Percentiles rank a stretch among this genome's conserved stretches.
phyloP scores from a whole-genome alignment of 2,329 filamentous ascomycete genomes.

The Stachybotrys chartarum region DNA sequence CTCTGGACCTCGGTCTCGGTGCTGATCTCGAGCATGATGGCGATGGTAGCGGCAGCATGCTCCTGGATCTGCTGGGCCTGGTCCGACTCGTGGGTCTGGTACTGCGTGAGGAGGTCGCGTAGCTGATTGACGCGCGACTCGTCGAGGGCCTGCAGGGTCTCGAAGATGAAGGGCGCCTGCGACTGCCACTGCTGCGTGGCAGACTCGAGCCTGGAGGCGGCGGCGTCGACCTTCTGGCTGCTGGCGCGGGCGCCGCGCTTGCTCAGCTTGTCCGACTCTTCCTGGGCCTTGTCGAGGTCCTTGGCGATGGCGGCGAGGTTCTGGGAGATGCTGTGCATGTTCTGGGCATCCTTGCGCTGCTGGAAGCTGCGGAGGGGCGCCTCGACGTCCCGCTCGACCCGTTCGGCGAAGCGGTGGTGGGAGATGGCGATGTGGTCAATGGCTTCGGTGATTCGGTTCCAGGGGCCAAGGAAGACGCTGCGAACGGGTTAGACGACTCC shows the following conservation, averaged over 20 bases:
- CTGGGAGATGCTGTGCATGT: slow-evolving; percentile 71
- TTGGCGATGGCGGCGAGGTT: slow-evolving; percentile 77
- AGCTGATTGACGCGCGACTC: slow-evolving; percentile 85
- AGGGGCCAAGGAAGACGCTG: slow-evolving; percentile 85
- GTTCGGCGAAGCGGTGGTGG: slow-evolving; percentile 71
- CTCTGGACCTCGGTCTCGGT: slow-evolving; percentile 80
- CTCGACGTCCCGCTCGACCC: slow-evolving; percentile 86
- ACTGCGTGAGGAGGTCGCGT: slow-evolving; percentile 84
- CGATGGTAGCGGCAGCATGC: slow-evolving; percentile 72
- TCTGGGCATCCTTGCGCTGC: slow-evolving; percentile 67
- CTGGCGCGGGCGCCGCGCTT: slow-evolving; percentile 73
- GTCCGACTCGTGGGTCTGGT: slow-evolving; percentile 88
- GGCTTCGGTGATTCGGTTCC: slow-evolving; percentile 78
- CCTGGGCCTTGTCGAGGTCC: slow-evolving; percentile 77
- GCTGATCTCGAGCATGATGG: slow-evolving; percentile 76
- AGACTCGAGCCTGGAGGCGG: slow-evolving; percentile 65
- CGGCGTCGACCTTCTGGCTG: slow-evolving; percentile 69
- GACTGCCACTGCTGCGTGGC: slow-evolving; percentile 87
- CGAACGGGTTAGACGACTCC: slow-evolving; percentile 8
- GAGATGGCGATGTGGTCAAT: slow-evolving; percentile 76
- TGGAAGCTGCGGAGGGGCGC: slow-evolving; percentile 71
- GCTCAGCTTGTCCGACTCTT: slow-evolving; percentile 76
- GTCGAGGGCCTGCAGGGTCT: slow-evolving; percentile 84
- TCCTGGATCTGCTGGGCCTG: slow-evolving; percentile 69
- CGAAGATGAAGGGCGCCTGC: slow-evolving; percentile 90